A percentile compares a stretch with the other conserved stretches of the same genome.
These are phyloP conservation scores for Calonectria hawksworthii DNA, from an alignment of 2,329 filamentous ascomycete species.

Conservation along the genomic window DNA sequence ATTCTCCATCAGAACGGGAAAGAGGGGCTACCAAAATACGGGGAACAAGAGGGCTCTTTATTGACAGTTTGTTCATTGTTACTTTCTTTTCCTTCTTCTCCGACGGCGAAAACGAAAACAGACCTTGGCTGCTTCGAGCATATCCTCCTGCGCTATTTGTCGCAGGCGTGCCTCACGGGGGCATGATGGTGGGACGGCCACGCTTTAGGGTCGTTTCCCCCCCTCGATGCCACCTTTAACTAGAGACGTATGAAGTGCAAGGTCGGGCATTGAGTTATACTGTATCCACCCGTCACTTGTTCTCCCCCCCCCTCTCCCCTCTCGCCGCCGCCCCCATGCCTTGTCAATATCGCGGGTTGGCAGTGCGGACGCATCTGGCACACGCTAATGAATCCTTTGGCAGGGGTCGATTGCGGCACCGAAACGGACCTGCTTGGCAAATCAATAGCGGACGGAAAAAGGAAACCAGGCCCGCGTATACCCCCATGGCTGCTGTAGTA, in stretches of 20 bases:
- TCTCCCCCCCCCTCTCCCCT: too few species aligned
- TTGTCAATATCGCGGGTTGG: neutral
- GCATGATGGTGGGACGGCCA: neutral
- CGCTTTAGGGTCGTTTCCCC: neutral
- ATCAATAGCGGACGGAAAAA: neutral
- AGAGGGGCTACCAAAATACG: neutral
- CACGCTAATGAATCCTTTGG: conserved; percentile 3
- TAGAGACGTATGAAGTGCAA: neutral
- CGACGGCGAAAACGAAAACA: neutral
- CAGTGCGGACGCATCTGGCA: neutral
- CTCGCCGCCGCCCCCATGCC: neutral
- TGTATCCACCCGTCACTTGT: neutral
- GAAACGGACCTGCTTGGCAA: neutral
- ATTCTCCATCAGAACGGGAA: neutral
- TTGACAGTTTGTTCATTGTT: neutral
- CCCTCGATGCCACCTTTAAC: neutral
- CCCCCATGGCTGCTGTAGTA: neutral
- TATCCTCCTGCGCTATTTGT: conserved; percentile 10
- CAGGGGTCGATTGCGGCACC: neutral
- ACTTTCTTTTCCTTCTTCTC: neutral
- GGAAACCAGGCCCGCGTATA: neutral
- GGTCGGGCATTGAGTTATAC: neutral
- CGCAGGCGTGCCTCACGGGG: conserved; percentile 10
- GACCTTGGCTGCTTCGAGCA: neutral
- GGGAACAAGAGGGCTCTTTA: neutral